Conservation (phyloP, 1,139 yeast genomes). For the Blastobotrys raffinosifermentans region DNA sequence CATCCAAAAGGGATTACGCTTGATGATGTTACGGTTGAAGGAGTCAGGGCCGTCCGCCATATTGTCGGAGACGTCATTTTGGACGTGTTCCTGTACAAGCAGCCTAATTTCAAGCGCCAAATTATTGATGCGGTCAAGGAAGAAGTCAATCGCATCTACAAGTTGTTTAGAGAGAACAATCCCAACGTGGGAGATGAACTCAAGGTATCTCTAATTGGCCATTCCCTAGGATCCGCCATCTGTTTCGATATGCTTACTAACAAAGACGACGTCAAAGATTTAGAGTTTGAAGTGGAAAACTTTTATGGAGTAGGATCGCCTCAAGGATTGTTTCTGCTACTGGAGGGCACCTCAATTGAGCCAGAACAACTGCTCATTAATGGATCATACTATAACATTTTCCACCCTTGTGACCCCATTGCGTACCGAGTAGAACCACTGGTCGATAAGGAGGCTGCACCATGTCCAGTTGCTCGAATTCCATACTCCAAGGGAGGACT, state of each 20-base stretch:
- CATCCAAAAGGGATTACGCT: conserved; percentile 44
- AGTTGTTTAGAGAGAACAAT: conserved; percentile 50
- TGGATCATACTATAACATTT: conserved; percentile 60
- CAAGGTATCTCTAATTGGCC: conserved; percentile 75
- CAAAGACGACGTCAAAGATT: conserved; percentile 17
- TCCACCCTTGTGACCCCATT: conserved; percentile 86
- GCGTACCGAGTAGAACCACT: conserved; percentile 85
- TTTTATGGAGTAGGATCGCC: conserved; percentile 84
- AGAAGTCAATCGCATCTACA: conserved; percentile 58
- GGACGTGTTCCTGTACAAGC: conserved; percentile 78
- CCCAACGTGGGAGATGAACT: conserved; percentile 61
- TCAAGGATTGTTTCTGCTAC: conserved; percentile 68
- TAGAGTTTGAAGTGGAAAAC: conserved; percentile 65
- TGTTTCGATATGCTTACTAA: conserved; percentile 56
- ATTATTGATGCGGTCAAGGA: conserved; percentile 55
- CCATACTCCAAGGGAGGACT: conserved; percentile 48
- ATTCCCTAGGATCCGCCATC: conserved; percentile 82
- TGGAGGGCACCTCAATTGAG: conserved; percentile 48
- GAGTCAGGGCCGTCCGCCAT: conserved; percentile 67
- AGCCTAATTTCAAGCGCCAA: conserved; percentile 54
- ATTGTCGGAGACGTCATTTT: conserved; percentile 78
- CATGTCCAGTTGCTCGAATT: conserved; percentile 53
- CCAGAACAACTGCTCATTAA: conserved; percentile 37
- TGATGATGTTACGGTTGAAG: conserved; percentile 65
- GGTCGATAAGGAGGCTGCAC: conserved; percentile 48